A percentile compares a stretch with the other conserved stretches of the same genome.
Conservation (phyloP, 1,284 basidiomycete species). For the Cryptococcus sp. region DNA sequence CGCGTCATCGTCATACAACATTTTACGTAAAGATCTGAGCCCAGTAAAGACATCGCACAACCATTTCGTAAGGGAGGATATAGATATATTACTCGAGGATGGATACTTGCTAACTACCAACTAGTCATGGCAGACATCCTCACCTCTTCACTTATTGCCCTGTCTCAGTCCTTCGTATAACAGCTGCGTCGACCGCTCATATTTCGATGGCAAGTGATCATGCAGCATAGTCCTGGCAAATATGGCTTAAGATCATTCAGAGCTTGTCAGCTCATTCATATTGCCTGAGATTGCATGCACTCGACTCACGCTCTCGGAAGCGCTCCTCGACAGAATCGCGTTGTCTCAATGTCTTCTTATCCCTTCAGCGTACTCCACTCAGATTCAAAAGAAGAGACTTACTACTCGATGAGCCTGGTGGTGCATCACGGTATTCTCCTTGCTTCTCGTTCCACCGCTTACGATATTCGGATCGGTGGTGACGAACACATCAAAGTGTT, state of each 20-base stretch:
- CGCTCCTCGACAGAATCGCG: slow-evolving; percentile 56
- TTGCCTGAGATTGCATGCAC: not conserved
- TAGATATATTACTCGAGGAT: too few relatives aligned
- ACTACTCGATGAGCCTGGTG: slow-evolving; percentile 54
- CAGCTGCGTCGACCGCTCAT: slow-evolving; percentile 47
- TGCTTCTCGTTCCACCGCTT: not conserved
- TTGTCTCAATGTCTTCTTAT: slow-evolving; percentile 44
- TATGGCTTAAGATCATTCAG: slow-evolving; percentile 22
- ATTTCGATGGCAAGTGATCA: slow-evolving; percentile 49
- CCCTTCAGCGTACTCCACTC: slow-evolving; percentile 1
- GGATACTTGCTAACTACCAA: too few relatives aligned
- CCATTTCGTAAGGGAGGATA: too few relatives aligned
- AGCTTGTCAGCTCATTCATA: not conserved
- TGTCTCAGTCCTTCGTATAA: slow-evolving; percentile 39
- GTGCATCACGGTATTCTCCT: slow-evolving; percentile 16
- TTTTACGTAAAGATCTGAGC: too few relatives aligned
- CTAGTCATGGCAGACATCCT: too few relatives aligned
- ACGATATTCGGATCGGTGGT: slow-evolving; percentile 10
- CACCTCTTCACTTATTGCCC: slow-evolving; percentile 3
- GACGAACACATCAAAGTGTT: slow-evolving; percentile 53
- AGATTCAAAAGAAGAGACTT: slow-evolving; percentile 3
- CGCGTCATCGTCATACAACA: too few relatives aligned
- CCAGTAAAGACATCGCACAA: too few relatives aligned
- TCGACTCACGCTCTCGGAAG: slow-evolving; percentile 55
- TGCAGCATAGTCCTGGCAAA: slow-evolving; percentile 51